Percentiles rank a stretch among this genome's conserved stretches.
Conservation (phyloP, 352 stramenopile genomes). For the Blastocystis hominis region DNA sequence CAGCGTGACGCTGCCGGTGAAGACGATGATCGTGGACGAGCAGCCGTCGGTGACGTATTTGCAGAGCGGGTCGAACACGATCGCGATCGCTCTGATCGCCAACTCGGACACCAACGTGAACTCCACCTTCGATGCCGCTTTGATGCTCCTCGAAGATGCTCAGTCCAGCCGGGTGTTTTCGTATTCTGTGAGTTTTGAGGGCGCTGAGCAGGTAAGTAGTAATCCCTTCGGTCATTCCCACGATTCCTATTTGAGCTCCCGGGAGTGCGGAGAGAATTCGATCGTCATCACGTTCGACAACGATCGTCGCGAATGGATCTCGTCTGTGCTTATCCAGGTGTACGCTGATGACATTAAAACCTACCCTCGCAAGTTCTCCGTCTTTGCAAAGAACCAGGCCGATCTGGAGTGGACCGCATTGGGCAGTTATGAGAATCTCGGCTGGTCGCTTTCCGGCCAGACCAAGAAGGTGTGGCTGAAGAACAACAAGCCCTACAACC, state of each 20-base stretch:
- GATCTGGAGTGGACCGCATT: not conserved
- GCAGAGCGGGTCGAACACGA: not conserved
- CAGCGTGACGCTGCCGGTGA: not conserved
- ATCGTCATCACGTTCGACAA: not conserved
- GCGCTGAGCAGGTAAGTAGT: not conserved
- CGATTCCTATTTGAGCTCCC: not conserved
- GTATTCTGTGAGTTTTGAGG: not conserved
- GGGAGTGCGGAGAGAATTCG: not conserved
- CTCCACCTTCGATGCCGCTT: not conserved
- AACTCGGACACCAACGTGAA: not conserved
- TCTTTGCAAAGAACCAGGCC: conserved; percentile 32
- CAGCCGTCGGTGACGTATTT: not conserved
- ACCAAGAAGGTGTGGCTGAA: not conserved
- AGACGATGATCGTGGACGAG: not conserved
- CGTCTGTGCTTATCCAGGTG: not conserved
- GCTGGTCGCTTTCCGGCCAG: not conserved
- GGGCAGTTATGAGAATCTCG: not conserved
- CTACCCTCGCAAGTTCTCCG: not conserved
- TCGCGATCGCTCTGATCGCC: not conserved
- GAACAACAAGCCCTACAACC: conserved; percentile 6
- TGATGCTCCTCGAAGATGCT: not conserved
- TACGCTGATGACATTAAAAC: not conserved
- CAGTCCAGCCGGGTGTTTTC: not conserved
- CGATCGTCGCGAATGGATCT: not conserved
- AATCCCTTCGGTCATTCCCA: too few species aligned